These are phyloP conservation scores for Aspergillus puulaauensis DNA, from an alignment of 2,329 filamentous ascomycete genomes.

Conservation along the genomic window DNA sequence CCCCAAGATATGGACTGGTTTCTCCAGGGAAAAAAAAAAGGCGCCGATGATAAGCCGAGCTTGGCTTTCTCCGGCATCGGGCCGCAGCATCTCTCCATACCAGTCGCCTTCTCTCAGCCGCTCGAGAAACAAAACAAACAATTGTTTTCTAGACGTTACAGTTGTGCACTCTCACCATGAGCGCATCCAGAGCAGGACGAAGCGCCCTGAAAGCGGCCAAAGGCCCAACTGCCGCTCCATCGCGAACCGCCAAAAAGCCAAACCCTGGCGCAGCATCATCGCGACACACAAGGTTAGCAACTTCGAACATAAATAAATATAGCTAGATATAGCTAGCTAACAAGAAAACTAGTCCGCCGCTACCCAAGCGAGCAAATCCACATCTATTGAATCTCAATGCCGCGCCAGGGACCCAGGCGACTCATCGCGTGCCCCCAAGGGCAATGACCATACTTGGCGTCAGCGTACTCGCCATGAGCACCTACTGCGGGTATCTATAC, in stretches of 20 bases:
- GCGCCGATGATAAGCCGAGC: conserved; percentile 9
- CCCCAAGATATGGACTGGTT: not conserved
- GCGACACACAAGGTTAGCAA: not conserved
- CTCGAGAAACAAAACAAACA: not conserved
- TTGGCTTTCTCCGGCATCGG: conserved; percentile 3
- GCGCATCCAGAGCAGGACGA: conserved; percentile 23
- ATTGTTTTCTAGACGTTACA: not conserved
- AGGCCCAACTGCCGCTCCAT: conserved; percentile 14
- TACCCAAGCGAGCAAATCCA: conserved; percentile 26
- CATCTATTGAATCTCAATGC: conserved; percentile 24
- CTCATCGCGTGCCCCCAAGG: conserved; percentile 27
- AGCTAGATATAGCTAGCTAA: not conserved
- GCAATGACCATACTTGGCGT: conserved; percentile 40
- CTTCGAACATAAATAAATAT: not conserved
- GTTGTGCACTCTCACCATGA: conserved; percentile 21
- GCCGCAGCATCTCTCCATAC: not conserved
- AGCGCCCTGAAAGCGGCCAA: conserved; percentile 24
- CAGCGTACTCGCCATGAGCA: conserved; percentile 41
- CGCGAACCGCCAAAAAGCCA: not conserved
- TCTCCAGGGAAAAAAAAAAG: not conserved
- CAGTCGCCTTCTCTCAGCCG: not conserved
- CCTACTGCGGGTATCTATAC: conserved; percentile 46
- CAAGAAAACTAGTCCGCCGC: conserved; percentile 13
- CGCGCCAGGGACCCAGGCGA: conserved; percentile 2
- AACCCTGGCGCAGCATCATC: not conserved